These are phyloP conservation scores for Corrigiola litoralis DNA, from an alignment of 179 eudicot genomes.

Conservation along the genomic window DNA sequence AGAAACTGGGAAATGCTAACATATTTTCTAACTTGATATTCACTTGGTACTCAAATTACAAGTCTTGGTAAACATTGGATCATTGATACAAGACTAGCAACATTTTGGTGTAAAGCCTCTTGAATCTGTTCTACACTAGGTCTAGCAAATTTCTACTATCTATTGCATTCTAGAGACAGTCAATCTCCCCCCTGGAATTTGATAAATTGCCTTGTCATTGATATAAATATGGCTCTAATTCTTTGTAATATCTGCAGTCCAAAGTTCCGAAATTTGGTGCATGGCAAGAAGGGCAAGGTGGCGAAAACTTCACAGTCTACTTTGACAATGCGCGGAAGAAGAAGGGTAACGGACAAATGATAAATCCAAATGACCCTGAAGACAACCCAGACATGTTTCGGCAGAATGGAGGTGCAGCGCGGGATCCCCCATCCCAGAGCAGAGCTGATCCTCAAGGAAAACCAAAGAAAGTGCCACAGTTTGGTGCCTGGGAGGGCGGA, in stretches of 20 bases:
- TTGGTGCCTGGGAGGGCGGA: slow-evolving; percentile 31
- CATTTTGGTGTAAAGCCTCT: neutral
- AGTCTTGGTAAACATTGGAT: too few relatives aligned
- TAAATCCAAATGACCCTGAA: slow-evolving; percentile 33
- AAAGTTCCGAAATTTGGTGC: slow-evolving; percentile 39
- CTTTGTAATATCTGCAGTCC: slow-evolving; percentile 14
- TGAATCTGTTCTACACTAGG: neutral
- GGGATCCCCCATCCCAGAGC: neutral
- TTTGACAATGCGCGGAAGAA: slow-evolving; percentile 33
- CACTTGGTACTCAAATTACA: too few relatives aligned
- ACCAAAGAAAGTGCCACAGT: slow-evolving; percentile 24
- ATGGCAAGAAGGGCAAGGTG: slow-evolving; percentile 31
- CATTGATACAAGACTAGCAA: too few relatives aligned
- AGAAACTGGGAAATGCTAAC: too few relatives aligned
- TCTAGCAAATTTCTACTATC: neutral
- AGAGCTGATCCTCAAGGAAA: slow-evolving; percentile 12
- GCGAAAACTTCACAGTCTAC: slow-evolving; percentile 29
- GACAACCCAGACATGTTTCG: slow-evolving; percentile 22
- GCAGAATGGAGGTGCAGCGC: slow-evolving; percentile 7
- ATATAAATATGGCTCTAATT: neutral
- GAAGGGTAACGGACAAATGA: slow-evolving; percentile 21
- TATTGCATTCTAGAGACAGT: neutral
- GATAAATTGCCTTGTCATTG: neutral
- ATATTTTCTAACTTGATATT: too few relatives aligned
- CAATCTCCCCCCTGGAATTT: neutral